Base-by-base conservation (phyloP, 257 asterid species). In the Solanum bulbocastanum region DNA sequence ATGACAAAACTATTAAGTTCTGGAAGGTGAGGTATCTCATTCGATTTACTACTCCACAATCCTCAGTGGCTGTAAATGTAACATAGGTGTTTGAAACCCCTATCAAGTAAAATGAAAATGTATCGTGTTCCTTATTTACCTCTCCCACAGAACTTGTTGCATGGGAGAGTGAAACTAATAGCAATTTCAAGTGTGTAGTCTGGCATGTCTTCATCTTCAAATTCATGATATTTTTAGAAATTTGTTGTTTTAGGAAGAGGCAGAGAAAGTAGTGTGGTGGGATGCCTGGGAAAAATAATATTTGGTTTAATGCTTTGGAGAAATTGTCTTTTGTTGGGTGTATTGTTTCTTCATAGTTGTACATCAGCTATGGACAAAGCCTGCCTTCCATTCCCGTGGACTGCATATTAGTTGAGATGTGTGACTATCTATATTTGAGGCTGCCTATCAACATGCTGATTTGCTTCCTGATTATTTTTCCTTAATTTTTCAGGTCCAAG, bases 1-100 rank as follows among this genome's bases (percentile, higher is more conserved):
- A 95, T 92, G 98, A 95, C 92, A 95, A 95, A 93, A 95, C 98
- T 90, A 94, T 95, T 42, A 95, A 95, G 92, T 94, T 83, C 89
- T 95, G 97, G 97, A 95, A 95, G 98, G 98, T 94, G 88, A 89
- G 92, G 89, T 86, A 16, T 86, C 71, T 76, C 35, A 30, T 16
- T 65, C 6, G 25, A 44, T 86, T 33, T 73, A 72, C 74, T 35
- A 68, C 82, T 42, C 83, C 52, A 10, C 52, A 6, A 13, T 36
- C 39, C 36, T 66, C 20, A 10, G 71, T 49, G 32, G 44, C 49
- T 49, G 32, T 82, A 82, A 52, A 82, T 82, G 69, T 32, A 32
- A 15, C 27, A 33, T 49, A 82, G 44, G 69, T 32, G 27, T 82
- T 82, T 32, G 32, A 32, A n/a, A 32, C 71, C 86, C 40, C 32